Evolutionary conservation across 352 stramenopile species (phyloP), one percentile per base, ranked within the genome.

Genomic region (Thraustotheca clavata): DNA sequence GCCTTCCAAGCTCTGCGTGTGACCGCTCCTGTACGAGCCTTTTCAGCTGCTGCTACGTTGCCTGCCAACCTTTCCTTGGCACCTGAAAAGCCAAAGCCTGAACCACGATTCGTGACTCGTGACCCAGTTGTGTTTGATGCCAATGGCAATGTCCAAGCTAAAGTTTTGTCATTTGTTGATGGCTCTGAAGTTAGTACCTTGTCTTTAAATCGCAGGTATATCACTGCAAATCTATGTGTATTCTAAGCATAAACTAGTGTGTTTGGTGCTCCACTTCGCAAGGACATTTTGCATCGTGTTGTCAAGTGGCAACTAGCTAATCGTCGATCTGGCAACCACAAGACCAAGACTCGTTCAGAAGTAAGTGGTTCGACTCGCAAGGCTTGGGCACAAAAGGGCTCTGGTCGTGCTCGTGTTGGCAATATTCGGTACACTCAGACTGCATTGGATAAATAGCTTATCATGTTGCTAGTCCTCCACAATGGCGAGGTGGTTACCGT

Each of bases 351-450:
- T 57, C 86, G 86, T 68, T 84, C 82, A 26, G 86, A 95, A 74
- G 81, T 87, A 11, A 92, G 83, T 73, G 84, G 86, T 34, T 95
- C 86, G 24, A 94, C 84, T 67, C 77, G 83, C 67, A 95, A 95
- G 73, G 78, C 82, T 16, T 93, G 83, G 81, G 87, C 87, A 76
- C 86, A 95, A 67, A 95, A 95, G 87, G 86, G 86, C 31, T 88
- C 76, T 18, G 86, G 86, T 14, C 83, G 82, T 38, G 86, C 86
- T 7, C 86, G 86, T 80, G 86, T 95, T n/a, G 86, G 86, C 49
- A 86, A 92, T 69, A 91, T 91, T 59, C 74, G 66, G 66, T 71
- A 66, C 16, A 26, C 48, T 18, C 0, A 29, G 24, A 16, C 59
- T 32, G 8, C 31, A 57, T 34, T 57, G 14, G 20, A 18, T 70